These are phyloP conservation scores for Boletus rufocinnamomeus DNA, from an alignment of 768 basidiomycete species.

Conservation along the genomic window DNA sequence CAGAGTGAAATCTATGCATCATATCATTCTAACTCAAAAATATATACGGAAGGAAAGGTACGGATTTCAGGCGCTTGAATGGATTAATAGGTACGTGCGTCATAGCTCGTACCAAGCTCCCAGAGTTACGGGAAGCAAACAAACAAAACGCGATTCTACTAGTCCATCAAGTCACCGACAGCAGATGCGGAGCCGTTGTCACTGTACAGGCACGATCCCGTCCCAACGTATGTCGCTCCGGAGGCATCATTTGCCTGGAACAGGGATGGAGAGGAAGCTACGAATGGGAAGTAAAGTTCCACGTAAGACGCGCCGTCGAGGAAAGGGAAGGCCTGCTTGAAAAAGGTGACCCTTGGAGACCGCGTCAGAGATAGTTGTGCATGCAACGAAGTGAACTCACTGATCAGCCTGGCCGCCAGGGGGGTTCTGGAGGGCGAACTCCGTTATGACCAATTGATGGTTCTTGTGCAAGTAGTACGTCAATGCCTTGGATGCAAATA, in stretches of 20 bases:
- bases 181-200: conserved; percentile 30
- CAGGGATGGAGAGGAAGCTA: conserved; percentile 36
- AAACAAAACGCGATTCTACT: not conserved
- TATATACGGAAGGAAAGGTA: not conserved
- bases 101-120: not conserved
- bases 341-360: conserved; percentile 32
- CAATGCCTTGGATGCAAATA: not conserved
- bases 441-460: conserved; percentile 31
- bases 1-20: not conserved
- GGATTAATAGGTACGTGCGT: not conserved
- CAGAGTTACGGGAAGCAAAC: not conserved
- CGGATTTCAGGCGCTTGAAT: too few species aligned
- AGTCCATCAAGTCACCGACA: conserved; percentile 28
- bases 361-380: not conserved
- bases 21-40: not conserved
- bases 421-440: conserved; percentile 37
- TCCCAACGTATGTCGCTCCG: conserved; percentile 24
- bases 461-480: conserved; percentile 13
- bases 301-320: conserved; percentile 36
- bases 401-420: conserved; percentile 33
- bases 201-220: conserved; percentile 37
- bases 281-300: conserved; percentile 39
- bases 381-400: conserved; percentile 19
- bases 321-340: conserved; percentile 37
- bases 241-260: conserved; percentile 20